Base-by-base conservation (phyloP, 208 protist genomes). In the Acanthamoeba culbertsoni region DNA sequence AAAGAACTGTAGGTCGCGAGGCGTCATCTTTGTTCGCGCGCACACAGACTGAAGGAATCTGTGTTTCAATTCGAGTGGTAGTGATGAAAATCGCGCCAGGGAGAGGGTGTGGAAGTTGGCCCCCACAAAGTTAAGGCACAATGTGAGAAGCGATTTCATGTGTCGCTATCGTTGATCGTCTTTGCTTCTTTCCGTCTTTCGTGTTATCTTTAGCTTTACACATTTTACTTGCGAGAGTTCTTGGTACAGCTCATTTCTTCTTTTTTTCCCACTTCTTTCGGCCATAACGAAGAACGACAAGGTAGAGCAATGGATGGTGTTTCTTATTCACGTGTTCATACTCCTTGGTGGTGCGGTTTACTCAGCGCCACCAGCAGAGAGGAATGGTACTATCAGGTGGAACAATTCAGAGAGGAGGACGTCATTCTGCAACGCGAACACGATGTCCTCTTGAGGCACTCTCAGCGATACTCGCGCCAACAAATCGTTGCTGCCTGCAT, bases 311-410 rank as follows among this genome's bases (percentile, higher is more conserved):
- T 79, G n/a, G 0, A 0, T 48, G 37, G 1, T 48, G 37, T 35
- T 23, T 68, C 10, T 31, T 28, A 12, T 2, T 6, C 0, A 42
- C 1, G 65, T 75, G 65, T 46, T 43, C 7, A n/a, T 42, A 37
- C 5, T n/a, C 23, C 37, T 37, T 42, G 14, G 14, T 59, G 51
- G 23, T n/a, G 23, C 51, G 51, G 14, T 59, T 59, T 59, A 14
- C 16, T 59, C 16, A 42, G 68, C 10, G 18, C n/a, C 5, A 35
- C 33, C 42, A 37, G 12, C 68, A 23, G 68, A 43, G 42, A 79
- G 68, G 68, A 79, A 79, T 33, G 68, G 68, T 6, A 79, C 33
- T 33, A 79, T 79, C 26, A 79, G 48, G 45, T 89, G 79, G 79
- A 89, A 89, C 46, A 89, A 48, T 26, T 89, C 79, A 31, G 79